Base-by-base conservation (phyloP, 2,329 filamentous ascomycete genomes). In the Colletotrichum tropicicola region DNA sequence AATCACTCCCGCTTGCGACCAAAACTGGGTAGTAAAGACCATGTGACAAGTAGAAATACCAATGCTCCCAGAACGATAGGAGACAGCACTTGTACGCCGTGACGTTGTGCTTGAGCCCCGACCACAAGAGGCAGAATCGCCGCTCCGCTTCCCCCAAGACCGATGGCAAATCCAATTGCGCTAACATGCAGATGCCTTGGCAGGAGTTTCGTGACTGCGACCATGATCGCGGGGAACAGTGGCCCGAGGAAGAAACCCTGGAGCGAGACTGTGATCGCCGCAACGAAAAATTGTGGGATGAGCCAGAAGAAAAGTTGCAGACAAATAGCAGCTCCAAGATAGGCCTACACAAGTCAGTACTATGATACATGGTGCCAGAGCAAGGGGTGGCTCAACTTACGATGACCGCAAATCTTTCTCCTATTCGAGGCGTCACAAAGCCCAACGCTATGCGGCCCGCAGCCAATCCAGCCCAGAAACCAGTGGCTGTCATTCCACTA, bases 381-480 rank as follows among this genome's bases (percentile, higher is more conserved):
- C n/a, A n/a, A n/a, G n/a, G n/a, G 5, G 10, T 15, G 5, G 7
- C 5, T 12, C 7, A 5, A 53, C 57, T 5, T 6, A 59, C 57
- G 37, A 45, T 45, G 9, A 59, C 48, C 2, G 57, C 57, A 8
- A 37, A 44, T 13, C 37, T 32, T 15, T 53, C 47, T 13, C 57
- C 57, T 17, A 93, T 80, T 2, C 84, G 81, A 1, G 90, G 89
- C 1, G 93, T 97, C 3, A 94, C 81, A 69, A 97, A 96, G 0
- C 92, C 92, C 12, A 97, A 77, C 0, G 89, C 75, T 3, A 96
- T 80, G 2, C 93, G 83, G 0, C 93, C 93, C 0, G 93, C 75
- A 0, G 92, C 94, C 67, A 97, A 83, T 0, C 93, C 93, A 39
- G 93, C 85, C 93, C 93, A 97, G 78, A 94, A 97, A 0, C 92